Base-by-base conservation (phyloP, 2,329 filamentous ascomycete genomes). In the Hymenoscyphus scutula region DNA sequence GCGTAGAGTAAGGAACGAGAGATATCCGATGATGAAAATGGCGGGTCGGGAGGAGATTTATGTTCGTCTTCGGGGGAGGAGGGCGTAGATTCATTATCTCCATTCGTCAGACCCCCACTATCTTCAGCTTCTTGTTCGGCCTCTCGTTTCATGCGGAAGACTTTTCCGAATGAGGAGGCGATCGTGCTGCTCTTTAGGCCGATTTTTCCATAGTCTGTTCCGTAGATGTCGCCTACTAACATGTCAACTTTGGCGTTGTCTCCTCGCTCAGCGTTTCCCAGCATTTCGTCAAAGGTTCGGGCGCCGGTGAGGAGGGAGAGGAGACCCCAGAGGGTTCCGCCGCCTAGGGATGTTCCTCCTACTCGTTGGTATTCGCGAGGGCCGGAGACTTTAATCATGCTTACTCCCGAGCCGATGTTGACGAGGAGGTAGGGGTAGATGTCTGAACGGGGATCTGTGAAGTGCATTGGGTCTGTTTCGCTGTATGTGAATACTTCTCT, bases 371-470 rank as follows among this genome's bases (percentile, higher is more conserved):
- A 97, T 67, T 92, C 84, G 60, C 89, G 85, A 0, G 92, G 93
- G 0, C 93, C 94, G 0, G 91, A 96, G 7, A 99, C 95, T 75
- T 98, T 98, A 77, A 99, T 89, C 84, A 99, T 96, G 51, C 90
- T 95, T 5, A 99, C 95, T 58, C 95, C 95, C 7, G 93, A 97
- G 54, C 95, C 95, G 69, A 99, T 99, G 77, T 99, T 99, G 72
- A 99, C 95, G 32, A 99, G 87, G 53, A 99, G 87, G 74, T 99
- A 99, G 2, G 95, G 95, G 75, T 99, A 98, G 64, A 97, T 92
- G 69, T 94, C 87, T n/a, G 87, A 81, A 53, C 82, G 81, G 1
- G 92, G 87, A 64, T 89, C 85, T 68, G 89, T 87, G 74, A 97
- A 98, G 72, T 91, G 86, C 90, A 97, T 96, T 4, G 93, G 92